Percentiles rank a stretch among this genome's conserved stretches.
Conservation (phyloP, 805 yeast genomes). For the Starmerella asiatica region DNA sequence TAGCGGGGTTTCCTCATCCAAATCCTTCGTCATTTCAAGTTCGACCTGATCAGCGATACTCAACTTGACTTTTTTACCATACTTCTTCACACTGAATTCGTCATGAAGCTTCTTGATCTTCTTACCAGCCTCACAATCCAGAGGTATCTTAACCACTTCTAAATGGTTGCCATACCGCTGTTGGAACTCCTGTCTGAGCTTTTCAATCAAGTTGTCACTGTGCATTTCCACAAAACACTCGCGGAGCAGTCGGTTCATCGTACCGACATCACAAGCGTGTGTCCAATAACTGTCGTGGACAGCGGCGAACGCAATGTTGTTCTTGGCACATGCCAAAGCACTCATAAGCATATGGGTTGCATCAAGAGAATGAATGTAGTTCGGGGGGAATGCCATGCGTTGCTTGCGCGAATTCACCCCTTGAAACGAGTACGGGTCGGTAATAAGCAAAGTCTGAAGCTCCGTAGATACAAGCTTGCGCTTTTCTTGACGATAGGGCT, state of each 20-base stretch:
- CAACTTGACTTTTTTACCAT: conserved; percentile 25
- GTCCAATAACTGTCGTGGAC: conserved; percentile 99
- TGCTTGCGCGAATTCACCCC: conserved; percentile 84
- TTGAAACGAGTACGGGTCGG: conserved; percentile 74
- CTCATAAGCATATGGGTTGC: conserved; percentile 94
- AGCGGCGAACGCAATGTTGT: conserved; percentile 66
- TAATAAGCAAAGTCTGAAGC: conserved; percentile 71
- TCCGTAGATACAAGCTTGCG: conserved; percentile 62
- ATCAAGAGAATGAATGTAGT: conserved; percentile 85
- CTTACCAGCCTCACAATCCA: conserved; percentile 37
- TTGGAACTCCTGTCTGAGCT: conserved; percentile 65
- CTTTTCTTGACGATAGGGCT: conserved; percentile 70
- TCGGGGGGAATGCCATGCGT: conserved; percentile 88
- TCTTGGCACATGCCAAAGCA: conserved; percentile 59
- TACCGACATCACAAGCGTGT: conserved; percentile 71
- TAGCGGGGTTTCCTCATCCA: conserved; percentile 48
- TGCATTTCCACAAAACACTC: conserved; percentile 71
- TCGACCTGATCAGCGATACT: conserved; percentile 61
- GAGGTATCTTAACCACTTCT: conserved; percentile 44
- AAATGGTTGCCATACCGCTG: conserved; percentile 62
- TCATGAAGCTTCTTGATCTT: conserved; percentile 39
- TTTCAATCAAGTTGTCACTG: conserved; percentile 53
- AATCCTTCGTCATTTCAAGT: conserved; percentile 44
- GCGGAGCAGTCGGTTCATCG: conserved; percentile 57
- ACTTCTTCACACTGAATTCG: conserved; percentile 31